Evolutionary conservation across 805 yeast genomes (phyloP).

Genomic region (Zygosaccharomyces lentus): DNA sequence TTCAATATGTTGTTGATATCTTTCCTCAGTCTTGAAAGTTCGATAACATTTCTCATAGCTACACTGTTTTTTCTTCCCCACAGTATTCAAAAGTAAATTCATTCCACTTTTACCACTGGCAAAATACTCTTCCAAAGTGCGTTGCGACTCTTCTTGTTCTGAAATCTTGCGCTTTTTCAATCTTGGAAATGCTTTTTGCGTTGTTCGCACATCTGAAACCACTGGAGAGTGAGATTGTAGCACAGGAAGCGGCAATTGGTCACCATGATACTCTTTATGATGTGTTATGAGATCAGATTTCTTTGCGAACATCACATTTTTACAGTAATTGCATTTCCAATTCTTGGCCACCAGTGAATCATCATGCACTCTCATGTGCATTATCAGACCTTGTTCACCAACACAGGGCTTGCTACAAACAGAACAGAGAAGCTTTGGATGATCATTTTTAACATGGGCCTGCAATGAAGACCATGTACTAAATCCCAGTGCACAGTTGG

Average conservation of each 20-base stretch:
- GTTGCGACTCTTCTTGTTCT: constrained; percentile 18
- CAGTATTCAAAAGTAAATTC: constrained; percentile 33
- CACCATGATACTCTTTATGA: constrained; percentile 44
- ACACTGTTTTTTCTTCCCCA: constrained; percentile 43
- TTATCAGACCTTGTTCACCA: constrained; percentile 62
- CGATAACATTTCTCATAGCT: constrained; percentile 49
- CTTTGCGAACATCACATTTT: constrained; percentile 44
- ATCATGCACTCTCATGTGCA: constrained; percentile 74
- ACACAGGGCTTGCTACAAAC: constrained; percentile 69
- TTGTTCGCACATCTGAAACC: background rate
- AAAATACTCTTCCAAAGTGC: constrained; percentile 26
- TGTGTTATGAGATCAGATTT: constrained; percentile 57
- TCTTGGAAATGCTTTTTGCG: background rate
- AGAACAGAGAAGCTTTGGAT: constrained; percentile 62
- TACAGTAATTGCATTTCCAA: constrained; percentile 65
- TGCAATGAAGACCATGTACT: constrained; percentile 72
- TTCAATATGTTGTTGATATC: constrained; percentile 31
- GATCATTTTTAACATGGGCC: constrained; percentile 64
- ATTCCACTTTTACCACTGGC: constrained; percentile 26
- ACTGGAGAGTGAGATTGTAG: background rate
- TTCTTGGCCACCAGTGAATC: constrained; percentile 45
- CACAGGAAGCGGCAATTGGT: constrained; percentile 4
- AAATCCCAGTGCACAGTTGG: constrained; percentile 57
- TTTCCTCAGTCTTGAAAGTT: constrained; percentile 43
- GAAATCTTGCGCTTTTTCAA: constrained; percentile 13